Evolutionary conservation across 208 protist species (phyloP), one percentile per base, ranked within the genome.

Genomic region (Strigomonas culicis): DNA sequence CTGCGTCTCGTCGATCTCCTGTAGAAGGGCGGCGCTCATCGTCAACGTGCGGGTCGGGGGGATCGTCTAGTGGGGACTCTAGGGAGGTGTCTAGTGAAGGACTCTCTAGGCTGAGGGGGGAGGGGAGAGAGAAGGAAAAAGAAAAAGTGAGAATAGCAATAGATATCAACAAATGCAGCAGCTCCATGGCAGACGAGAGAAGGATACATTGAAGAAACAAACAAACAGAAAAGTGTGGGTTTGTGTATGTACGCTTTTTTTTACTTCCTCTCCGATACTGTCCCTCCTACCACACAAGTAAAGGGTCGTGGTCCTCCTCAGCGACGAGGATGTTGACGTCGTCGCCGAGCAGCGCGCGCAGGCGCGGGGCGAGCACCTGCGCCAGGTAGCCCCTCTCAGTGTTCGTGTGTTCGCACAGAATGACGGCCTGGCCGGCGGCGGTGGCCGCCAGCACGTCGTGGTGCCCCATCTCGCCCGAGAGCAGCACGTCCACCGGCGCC

Each of bases 371-470:
- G 34, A 97, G 72, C 55, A 77, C 60, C 21, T 66, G 50, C 19
- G 43, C 47, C 50, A 97, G 77, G 58, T 87, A 97, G 1, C 93
- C 93, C 13, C 93, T 80, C 81, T 98, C 95, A 0, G 88, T 95
- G 77, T 96, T 97, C 46, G 82, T 95, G 78, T 98, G 95, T 68
- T 97, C 91, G 59, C 81, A 94, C 27, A 98, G 78, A 19, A 98
- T 74, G 22, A 97, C 91, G 31, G 79, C 80, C 68, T 80, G 74
- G n/a, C 83, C 84, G 17, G 70, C 71, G n/a, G 81, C 83, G 36
- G 72, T 86, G 17, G 90, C 88, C 2, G 80, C 86, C 21, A 97
- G 85, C 21, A 97, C 93, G 2, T 98, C 95, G 66, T 98, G 95
- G 62, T 98, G 95, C 2, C 86, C 80, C 88, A 98, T 94, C 74